Evolutionary conservation across 2,329 filamentous ascomycete species (phyloP), one percentile per base, ranked within the genome.

Genomic region (Xylariaceae sp.): DNA sequence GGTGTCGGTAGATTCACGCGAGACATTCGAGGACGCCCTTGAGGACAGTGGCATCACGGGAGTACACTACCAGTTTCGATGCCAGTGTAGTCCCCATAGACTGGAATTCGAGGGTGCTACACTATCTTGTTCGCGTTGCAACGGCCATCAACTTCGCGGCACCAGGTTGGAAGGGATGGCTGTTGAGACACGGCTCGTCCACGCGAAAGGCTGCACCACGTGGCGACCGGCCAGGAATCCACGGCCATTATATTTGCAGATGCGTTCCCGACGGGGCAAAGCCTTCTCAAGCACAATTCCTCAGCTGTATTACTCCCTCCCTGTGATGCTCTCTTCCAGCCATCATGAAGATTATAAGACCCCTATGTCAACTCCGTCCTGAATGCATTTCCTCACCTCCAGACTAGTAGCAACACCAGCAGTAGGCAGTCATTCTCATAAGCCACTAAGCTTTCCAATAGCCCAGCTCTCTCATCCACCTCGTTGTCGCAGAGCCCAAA

Each of bases 161-260:
- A 8, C 39, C 21, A 13, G 13, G 16, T 11, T 13, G 16, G 13
- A 24, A 27, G 41, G 32, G 49, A 56, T n/a, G 56, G 47, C 16
- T 59, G 45, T 29, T 50, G 35, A 58, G 62, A 65, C 64, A 64
- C 27, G 43, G 23, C 7, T 23, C 29, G 18, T 23, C 18, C 23
- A 33, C 32, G 29, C 29, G 26, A 47, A 20, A 29, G 20, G 29
- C n/a, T n/a, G 13, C n/a, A 44, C 27, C 50, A 51, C 53, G 53
- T 55, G 39, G 37, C 41, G 36, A 50, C 37, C 48, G 37, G 26
- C 3, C n/a, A 56, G 57, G 59, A 64, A 64, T 64, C 47, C 54
- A 50, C 54, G 55, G 54, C 61, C 62, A 59, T 50, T 47, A 46
- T 62, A 53, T 58, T 49, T 48, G 49, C 27, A 33, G 23, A 33